Conservation (phyloP, 352 stramenopile species). For the Phytopythium kandeliae region DNA sequence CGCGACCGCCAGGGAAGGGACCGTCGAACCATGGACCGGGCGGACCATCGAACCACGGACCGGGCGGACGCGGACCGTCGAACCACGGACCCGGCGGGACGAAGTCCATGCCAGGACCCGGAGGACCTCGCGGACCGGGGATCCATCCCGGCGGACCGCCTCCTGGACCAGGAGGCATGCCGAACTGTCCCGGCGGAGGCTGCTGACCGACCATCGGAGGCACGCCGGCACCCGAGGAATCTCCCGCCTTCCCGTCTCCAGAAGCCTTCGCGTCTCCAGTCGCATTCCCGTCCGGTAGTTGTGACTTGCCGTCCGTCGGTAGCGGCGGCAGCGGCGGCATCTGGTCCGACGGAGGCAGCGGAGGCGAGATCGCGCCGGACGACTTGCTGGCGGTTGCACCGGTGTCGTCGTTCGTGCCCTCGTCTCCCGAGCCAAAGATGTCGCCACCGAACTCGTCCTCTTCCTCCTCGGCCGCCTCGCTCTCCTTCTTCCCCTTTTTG, state of each 20-base stretch:
- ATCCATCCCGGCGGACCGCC: conserved; percentile 22
- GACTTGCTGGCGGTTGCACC: conserved; percentile 6
- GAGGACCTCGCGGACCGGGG: background rate
- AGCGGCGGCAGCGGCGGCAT: conserved; percentile 30
- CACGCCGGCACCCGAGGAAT: conserved; percentile 6
- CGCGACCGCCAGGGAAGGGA: conserved; percentile 46
- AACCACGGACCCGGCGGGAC: conserved; percentile 60
- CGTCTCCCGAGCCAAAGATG: conserved; percentile 70
- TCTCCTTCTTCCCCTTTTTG: conserved; percentile 80
- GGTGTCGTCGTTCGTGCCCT: conserved; percentile 31
- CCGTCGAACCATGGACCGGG: conserved; percentile 77
- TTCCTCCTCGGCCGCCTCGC: conserved; percentile 36
- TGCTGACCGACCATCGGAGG: conserved; percentile 17
- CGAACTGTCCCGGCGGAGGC: conserved; percentile 22
- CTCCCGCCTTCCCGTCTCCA: conserved; percentile 1
- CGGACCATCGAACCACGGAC: conserved; percentile 70
- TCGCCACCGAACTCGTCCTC: conserved; percentile 85
- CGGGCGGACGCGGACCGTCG: conserved; percentile 57
- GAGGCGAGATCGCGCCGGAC: conserved; percentile 15
- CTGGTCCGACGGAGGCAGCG: conserved; percentile 7
- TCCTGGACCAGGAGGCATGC: conserved; percentile 24
- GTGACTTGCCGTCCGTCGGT: conserved; percentile 19
- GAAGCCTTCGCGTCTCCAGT: background rate
- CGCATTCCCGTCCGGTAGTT: background rate
- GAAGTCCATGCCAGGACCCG: conserved; percentile 34